Conservation (phyloP, 2,329 filamentous ascomycete species). For the Penicillium concentricum region DNA sequence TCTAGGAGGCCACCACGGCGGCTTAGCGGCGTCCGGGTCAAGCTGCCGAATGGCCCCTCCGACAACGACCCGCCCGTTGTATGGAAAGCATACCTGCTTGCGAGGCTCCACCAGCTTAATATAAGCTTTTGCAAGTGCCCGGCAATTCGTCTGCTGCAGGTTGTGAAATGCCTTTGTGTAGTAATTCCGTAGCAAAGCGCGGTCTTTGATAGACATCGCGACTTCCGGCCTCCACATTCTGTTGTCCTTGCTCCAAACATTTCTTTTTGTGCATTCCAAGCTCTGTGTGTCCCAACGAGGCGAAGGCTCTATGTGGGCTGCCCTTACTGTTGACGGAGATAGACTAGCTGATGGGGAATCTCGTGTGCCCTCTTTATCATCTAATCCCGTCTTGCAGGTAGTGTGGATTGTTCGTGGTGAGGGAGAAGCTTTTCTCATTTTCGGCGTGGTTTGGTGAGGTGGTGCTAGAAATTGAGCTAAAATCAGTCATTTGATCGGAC, state of each 20-base stretch:
- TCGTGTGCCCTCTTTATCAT: too few species aligned
- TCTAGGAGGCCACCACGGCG: constrained; percentile 34
- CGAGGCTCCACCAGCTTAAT: constrained; percentile 37
- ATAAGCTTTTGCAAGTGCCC: constrained; percentile 35
- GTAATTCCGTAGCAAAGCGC: constrained; percentile 27
- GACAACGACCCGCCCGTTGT: constrained; percentile 34
- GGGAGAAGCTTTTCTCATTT: background rate
- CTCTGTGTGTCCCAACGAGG: background rate
- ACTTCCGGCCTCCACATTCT: constrained; percentile 15
- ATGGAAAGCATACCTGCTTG: constrained; percentile 37
- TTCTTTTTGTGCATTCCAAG: background rate
- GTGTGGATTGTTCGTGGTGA: too few species aligned
- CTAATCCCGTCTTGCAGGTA: background rate
- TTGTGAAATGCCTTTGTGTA: constrained; percentile 34
- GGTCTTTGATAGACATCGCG: constrained; percentile 25
- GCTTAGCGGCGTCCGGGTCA: constrained; percentile 34
- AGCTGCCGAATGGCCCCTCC: constrained; percentile 28
- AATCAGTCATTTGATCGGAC: background rate
- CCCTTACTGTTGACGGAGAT: background rate
- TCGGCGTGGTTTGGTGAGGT: background rate
- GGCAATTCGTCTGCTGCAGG: constrained; percentile 36
- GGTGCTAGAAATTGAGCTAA: background rate
- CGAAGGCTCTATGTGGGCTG: constrained; percentile 4
- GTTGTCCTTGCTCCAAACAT: background rate
- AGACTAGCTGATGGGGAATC: background rate